Evolutionary conservation across 2,329 filamentous ascomycete species (phyloP).

Genomic region (Pseudophaeomoniella oleicola): DNA sequence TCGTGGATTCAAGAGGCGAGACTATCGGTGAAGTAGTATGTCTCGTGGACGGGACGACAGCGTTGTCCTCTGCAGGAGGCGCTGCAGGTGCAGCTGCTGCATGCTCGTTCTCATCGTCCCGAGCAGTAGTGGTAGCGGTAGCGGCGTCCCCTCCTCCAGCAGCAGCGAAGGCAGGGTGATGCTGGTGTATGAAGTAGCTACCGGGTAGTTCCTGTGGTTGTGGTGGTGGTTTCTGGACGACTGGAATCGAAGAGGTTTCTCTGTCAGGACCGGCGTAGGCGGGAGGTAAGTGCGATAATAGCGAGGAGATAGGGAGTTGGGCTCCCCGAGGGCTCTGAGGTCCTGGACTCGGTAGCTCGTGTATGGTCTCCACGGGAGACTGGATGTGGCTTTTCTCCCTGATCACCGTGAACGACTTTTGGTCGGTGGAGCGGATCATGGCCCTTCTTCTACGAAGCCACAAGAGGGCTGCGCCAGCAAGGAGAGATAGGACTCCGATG

Average conservation of each 20-base stretch:
- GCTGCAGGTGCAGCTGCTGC: no score
- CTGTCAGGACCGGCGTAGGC: no score
- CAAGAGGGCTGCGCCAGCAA: slow-evolving; percentile 3
- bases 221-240: slow-evolving; percentile 2
- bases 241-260: no score
- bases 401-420: neutral
- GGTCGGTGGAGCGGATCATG: neutral
- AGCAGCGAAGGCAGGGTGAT: slow-evolving; percentile 11
- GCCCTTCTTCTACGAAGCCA: slow-evolving; percentile 6
- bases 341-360: neutral
- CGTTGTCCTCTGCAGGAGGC: no score
- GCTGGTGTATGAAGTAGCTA: slow-evolving; percentile 13
- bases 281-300: neutral
- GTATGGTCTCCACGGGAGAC: neutral
- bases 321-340: neutral
- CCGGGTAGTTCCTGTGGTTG: slow-evolving; percentile 11
- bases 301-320: neutral
- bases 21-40: no score
- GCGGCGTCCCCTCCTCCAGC: no score
- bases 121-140: no score
- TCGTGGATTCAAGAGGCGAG: no score
- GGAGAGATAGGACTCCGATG: slow-evolving; percentile 2
- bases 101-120: no score
- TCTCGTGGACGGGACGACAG: no score
- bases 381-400: neutral